Percentiles rank a stretch among this genome's conserved stretches.
Evolutionary conservation across 2,329 filamentous ascomycete species (phyloP).

Genomic region (Eutypa lata): DNA sequence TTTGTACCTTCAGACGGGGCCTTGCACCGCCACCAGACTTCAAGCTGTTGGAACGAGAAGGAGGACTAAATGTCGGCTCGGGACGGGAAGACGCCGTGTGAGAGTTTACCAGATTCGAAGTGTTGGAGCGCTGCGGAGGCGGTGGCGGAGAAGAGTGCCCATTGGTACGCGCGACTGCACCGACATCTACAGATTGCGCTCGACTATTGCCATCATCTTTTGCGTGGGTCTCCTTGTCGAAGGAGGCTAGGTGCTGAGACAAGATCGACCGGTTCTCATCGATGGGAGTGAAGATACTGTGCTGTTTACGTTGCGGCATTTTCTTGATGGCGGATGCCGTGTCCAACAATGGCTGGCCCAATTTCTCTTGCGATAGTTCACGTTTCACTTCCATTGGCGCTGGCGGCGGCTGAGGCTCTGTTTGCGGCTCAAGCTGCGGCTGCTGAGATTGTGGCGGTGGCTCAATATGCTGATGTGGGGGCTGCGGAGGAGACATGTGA

Average conservation of each 20-base stretch:
- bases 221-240: conserved; percentile 52
- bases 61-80: conserved; percentile 64
- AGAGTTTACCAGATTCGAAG: conserved; percentile 45
- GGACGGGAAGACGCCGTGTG: conserved; percentile 61
- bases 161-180: conserved; percentile 50
- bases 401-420: conserved; percentile 33
- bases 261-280: conserved; percentile 88
- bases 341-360: conserved; percentile 46
- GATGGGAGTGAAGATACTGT: conserved; percentile 96
- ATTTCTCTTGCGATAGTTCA: conserved; percentile 46
- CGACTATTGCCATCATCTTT: conserved; percentile 43
- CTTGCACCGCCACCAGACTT: conserved; percentile 65
- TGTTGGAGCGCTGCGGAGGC: conserved; percentile 46
- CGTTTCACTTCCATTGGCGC: conserved; percentile 48
- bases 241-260: conserved; percentile 74
- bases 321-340: conserved; percentile 55
- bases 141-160: conserved; percentile 53
- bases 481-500: conserved; percentile 52
- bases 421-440: conserved; percentile 39
- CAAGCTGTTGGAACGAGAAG: conserved; percentile 74
- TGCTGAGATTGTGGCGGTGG: conserved; percentile 40
- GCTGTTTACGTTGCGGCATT: conserved; percentile 72
- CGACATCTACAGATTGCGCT: conserved; percentile 64
- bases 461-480: conserved; percentile 41
- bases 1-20: conserved; percentile 87